A percentile compares a stretch with the other conserved stretches of the same genome.
phyloP scores from a whole-genome alignment of 305 asterid species.

The Solanum chacoense region DNA sequence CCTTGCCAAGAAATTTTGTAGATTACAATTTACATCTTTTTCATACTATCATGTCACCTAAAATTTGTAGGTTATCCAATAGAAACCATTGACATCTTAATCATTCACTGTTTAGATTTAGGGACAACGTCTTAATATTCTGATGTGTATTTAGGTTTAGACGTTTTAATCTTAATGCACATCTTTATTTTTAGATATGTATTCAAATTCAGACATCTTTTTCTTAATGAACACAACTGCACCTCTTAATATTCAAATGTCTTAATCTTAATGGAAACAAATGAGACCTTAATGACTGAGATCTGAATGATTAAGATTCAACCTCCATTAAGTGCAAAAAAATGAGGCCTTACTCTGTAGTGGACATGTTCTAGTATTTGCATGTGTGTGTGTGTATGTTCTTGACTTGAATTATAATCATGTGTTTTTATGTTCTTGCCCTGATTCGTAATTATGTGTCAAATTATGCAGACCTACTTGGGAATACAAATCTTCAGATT shows the following conservation, averaged over 20 bases:
- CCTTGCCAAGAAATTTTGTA: background rate
- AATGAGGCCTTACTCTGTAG: background rate
- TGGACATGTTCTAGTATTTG: background rate
- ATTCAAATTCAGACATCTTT: background rate
- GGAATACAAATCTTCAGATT: slow-evolving; percentile 87
- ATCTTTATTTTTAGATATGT: no score
- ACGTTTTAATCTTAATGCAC: no score
- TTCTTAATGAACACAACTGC: background rate
- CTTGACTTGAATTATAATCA: background rate
- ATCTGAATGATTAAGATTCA: background rate
- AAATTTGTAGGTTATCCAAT: background rate
- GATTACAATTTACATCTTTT: background rate
- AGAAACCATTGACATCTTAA: background rate
- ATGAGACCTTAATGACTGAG: background rate
- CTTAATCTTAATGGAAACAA: background rate
- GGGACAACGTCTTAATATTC: background rate
- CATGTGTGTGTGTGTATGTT: background rate
- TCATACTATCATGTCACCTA: background rate
- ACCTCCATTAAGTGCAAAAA: background rate
- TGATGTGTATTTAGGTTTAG: no score
- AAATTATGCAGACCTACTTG: slow-evolving; percentile 51
- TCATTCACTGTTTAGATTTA: background rate
- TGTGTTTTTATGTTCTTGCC: background rate
- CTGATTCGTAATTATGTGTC: background rate
- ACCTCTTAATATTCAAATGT: background rate